phyloP scores from a whole-genome alignment of 768 basidiomycete species.

The Mycena chlorophos region DNA sequence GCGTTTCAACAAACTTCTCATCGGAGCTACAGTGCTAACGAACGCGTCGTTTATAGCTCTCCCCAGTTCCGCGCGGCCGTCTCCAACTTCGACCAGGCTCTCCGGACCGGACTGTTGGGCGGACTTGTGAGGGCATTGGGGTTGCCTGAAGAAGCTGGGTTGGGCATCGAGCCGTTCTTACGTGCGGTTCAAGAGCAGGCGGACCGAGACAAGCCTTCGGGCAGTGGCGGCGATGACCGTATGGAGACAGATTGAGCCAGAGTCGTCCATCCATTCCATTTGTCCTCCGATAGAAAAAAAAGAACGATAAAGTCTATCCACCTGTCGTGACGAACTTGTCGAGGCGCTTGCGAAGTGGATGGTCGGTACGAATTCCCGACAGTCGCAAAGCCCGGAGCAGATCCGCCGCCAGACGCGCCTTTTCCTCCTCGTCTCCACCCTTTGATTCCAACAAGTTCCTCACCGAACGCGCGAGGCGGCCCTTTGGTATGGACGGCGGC shows the following conservation, averaged over 20 bases:
- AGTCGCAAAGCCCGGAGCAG: constrained; percentile 51
- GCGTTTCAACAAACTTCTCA: neutral
- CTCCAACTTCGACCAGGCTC: constrained; percentile 77
- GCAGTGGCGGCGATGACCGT: constrained; percentile 40
- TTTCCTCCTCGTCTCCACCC: constrained; percentile 47
- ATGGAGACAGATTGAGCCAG: constrained; percentile 84
- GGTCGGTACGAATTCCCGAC: constrained; percentile 60
- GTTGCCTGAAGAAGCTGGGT: constrained; percentile 82
- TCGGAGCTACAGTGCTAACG: constrained; percentile 6
- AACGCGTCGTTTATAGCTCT: constrained; percentile 40
- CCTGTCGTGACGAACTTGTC: constrained; percentile 46
- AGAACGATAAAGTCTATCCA: neutral
- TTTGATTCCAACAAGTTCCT: constrained; percentile 62
- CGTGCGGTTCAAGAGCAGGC: constrained; percentile 79
- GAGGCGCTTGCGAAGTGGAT: constrained; percentile 67
- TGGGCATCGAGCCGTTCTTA: constrained; percentile 75
- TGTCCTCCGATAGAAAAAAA: neutral
- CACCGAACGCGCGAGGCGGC: constrained; percentile 67
- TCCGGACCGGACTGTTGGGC: constrained; percentile 77
- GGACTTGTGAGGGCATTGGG: constrained; percentile 77
- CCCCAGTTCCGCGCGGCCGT: constrained; percentile 84
- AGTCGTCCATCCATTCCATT: no score
- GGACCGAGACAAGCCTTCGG: constrained; percentile 45
- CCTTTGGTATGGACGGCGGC: constrained; percentile 54
- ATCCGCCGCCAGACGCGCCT: constrained; percentile 45